Percentiles rank a stretch among this genome's conserved stretches.
Evolutionary conservation across 305 asterid species (phyloP).

Genomic region (Fraxinus dipetala): DNA sequence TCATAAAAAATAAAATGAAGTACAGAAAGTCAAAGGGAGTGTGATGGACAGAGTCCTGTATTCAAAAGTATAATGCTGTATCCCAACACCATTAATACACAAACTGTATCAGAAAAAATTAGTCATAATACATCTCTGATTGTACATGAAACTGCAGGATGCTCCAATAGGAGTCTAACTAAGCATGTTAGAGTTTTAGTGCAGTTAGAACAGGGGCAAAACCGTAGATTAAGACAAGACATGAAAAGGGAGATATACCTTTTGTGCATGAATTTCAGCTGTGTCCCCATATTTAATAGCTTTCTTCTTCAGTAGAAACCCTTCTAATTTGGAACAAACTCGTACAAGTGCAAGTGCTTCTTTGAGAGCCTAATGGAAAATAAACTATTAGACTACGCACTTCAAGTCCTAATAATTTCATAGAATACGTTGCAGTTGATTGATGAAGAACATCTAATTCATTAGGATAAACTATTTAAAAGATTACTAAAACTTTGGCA

Average conservation of each 20-base stretch:
- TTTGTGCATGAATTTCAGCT: conserved; percentile 80
- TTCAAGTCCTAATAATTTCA: conserved; percentile 13
- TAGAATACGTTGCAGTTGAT: conserved; percentile 5
- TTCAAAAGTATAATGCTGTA: neutral
- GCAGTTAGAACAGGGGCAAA: neutral
- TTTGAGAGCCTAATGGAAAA: conserved; percentile 61
- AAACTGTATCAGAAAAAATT: neutral
- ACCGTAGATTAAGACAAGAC: neutral
- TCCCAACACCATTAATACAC: neutral
- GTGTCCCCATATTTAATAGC: conserved; percentile 73
- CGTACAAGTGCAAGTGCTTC: conserved; percentile 81
- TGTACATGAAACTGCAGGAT: conserved; percentile 10
- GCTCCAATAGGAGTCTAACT: neutral
- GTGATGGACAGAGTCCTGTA: neutral
- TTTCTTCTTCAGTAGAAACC: conserved; percentile 76
- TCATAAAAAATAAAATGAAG: neutral
- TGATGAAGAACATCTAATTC: conserved; percentile 10
- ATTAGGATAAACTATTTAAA: neutral
- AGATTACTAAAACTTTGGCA: neutral
- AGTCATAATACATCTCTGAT: conserved; percentile 1
- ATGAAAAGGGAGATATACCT: conserved; percentile 42
- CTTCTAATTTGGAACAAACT: conserved; percentile 81
- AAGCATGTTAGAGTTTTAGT: conserved; percentile 1
- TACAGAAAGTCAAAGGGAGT: neutral
- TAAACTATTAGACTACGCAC: conserved; percentile 25